A percentile compares a stretch with the other conserved stretches of the same genome.
Evolutionary conservation across 2,329 filamentous ascomycete species (phyloP).

Genomic region (Ophiocordyceps camponoti-saundersi): DNA sequence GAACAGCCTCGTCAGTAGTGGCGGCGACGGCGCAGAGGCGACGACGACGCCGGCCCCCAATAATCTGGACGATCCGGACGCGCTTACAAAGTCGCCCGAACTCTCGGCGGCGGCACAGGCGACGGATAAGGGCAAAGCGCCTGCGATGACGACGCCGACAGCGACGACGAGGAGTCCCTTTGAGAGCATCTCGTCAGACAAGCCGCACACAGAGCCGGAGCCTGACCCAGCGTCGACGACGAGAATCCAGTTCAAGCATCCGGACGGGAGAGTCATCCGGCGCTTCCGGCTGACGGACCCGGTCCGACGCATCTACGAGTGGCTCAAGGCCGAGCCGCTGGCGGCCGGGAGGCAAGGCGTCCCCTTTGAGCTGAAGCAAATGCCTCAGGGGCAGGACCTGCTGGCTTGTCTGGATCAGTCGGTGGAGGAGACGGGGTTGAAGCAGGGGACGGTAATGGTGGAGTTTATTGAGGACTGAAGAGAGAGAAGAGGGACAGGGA

Average conservation of each 20-base stretch:
- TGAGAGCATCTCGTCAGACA: conserved; percentile 51
- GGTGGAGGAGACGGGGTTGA: conserved; percentile 68
- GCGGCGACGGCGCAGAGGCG: conserved; percentile 9
- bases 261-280: conserved; percentile 69
- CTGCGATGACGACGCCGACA: conserved; percentile 16
- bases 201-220: conserved; percentile 63
- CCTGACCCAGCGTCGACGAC: conserved; percentile 57
- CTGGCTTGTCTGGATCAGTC: conserved; percentile 57
- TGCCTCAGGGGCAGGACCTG: conserved; percentile 64
- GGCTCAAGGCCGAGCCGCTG: conserved; percentile 78
- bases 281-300: conserved; percentile 64
- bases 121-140: conserved; percentile 36
- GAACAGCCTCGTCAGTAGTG: conserved; percentile 52
- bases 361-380: conserved; percentile 74
- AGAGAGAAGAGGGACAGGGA: not conserved
- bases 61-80: conserved; percentile 67
- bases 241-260: conserved; percentile 82
- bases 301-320: conserved; percentile 80
- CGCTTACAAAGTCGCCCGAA: conserved; percentile 52
- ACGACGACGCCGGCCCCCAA: conserved; percentile 20
- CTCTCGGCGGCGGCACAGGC: conserved; percentile 14
- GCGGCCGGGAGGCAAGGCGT: conserved; percentile 56
- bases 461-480: conserved; percentile 38
- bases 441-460: conserved; percentile 90
- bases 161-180: conserved; percentile 31